Percentiles rank a stretch among this genome's conserved stretches.
phyloP scores from a whole-genome alignment of 2,329 filamentous ascomycete species.

The Cadophora sp. region DNA sequence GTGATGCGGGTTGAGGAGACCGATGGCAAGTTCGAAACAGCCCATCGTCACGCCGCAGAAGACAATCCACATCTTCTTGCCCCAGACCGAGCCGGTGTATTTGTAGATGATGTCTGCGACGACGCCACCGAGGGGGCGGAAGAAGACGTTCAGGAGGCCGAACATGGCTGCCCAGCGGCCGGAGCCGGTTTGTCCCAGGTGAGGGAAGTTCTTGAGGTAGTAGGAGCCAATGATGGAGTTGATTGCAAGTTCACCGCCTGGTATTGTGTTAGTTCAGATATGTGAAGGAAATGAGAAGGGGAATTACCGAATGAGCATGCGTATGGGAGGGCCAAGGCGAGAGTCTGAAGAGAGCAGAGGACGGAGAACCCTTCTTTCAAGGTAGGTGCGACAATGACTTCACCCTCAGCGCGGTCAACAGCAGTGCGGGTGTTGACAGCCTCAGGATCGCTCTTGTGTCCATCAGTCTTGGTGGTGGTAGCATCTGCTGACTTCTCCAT shows the following conservation, averaged over 20 bases:
- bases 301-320: constrained; percentile 62
- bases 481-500: constrained; percentile 56
- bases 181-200: constrained; percentile 62
- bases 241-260: constrained; percentile 66
- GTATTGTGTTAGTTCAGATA: constrained; percentile 2
- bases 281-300: constrained; percentile 55
- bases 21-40: constrained; percentile 66
- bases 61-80: constrained; percentile 68
- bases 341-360: constrained; percentile 57
- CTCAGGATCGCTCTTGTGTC: constrained; percentile 47
- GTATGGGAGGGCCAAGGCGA: constrained; percentile 62
- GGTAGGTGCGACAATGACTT: constrained; percentile 62
- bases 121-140: constrained; percentile 69
- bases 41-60: constrained; percentile 62
- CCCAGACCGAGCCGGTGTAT: constrained; percentile 58
- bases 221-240: constrained; percentile 65
- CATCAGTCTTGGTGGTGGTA: constrained; percentile 49
- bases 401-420: constrained; percentile 61
- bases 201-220: constrained; percentile 65
- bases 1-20: constrained; percentile 64
- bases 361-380: constrained; percentile 55
- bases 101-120: constrained; percentile 52
- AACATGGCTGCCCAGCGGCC: constrained; percentile 75
- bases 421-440: constrained; percentile 53
- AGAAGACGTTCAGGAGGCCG: constrained; percentile 74